Conservation (phyloP, 2,329 filamentous ascomycete genomes). For the Paramyrothecium roridum region DNA sequence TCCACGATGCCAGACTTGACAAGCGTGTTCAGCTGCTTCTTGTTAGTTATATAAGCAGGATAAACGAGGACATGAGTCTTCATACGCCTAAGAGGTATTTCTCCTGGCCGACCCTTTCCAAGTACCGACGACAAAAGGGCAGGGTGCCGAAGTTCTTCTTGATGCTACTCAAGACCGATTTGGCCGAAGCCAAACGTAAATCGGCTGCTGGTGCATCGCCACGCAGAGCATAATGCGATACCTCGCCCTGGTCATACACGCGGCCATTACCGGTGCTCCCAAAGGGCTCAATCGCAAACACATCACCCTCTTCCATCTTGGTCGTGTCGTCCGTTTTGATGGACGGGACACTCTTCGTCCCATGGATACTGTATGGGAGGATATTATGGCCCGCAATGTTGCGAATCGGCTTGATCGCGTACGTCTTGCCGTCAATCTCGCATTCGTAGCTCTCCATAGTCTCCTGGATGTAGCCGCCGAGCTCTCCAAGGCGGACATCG, state of each 20-base stretch:
- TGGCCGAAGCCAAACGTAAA: constrained; percentile 49
- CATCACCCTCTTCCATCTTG: constrained; percentile 93
- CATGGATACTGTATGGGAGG: constrained; percentile 80
- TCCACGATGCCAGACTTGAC: constrained; percentile 56
- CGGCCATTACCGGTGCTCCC: constrained; percentile 84
- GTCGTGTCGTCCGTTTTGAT: constrained; percentile 79
- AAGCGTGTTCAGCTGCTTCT: constrained; percentile 50
- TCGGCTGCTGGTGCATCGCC: constrained; percentile 29
- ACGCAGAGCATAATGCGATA: constrained; percentile 50
- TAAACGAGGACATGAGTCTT: neutral
- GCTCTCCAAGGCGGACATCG: constrained; percentile 79
- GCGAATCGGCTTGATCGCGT: constrained; percentile 76
- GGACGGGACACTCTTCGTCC: constrained; percentile 84
- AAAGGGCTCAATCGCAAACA: constrained; percentile 92
- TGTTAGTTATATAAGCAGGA: constrained; percentile 7
- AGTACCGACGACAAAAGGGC: constrained; percentile 59
- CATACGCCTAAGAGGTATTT: constrained; percentile 56
- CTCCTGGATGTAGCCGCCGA: constrained; percentile 79
- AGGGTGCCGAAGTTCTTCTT: constrained; percentile 60
- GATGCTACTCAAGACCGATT: constrained; percentile 54
- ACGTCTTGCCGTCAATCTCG: constrained; percentile 71
- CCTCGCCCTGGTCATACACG: constrained; percentile 59
- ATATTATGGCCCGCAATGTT: constrained; percentile 87
- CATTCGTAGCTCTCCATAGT: constrained; percentile 89
- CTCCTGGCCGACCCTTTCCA: constrained; percentile 60